Evolutionary conservation across 2,329 filamentous ascomycete genomes (phyloP).

Genomic region (Sarocladium oryzae): DNA sequence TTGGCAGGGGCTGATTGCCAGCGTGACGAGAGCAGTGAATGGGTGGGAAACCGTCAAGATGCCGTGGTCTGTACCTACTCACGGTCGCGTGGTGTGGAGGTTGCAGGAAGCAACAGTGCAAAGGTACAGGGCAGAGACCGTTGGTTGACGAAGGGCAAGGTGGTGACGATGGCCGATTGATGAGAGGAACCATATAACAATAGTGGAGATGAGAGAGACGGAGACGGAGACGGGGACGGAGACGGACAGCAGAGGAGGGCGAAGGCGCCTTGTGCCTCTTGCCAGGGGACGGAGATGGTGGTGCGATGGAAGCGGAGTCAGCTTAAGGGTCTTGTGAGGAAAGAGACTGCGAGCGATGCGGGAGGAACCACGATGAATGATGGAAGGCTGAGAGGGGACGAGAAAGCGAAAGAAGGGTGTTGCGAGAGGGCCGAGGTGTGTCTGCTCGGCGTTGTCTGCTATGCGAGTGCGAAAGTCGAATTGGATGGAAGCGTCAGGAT

Average conservation of each 20-base stretch:
- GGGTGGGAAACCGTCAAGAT: background rate
- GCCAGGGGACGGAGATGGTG: no score
- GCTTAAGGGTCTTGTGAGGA: background rate
- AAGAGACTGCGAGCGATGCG: no score
- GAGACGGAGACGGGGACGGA: background rate
- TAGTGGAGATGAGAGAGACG: background rate
- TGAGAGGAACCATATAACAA: background rate
- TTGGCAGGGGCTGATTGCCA: background rate
- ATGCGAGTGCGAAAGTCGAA: slow-evolving; percentile 6
- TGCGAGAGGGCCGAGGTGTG: no score
- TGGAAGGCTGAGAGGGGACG: background rate
- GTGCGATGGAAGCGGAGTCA: background rate
- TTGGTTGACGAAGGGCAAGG: no score
- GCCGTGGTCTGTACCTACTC: background rate
- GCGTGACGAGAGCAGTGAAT: background rate
- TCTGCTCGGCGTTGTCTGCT: no score
- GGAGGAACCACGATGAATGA: no score
- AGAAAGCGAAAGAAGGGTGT: background rate
- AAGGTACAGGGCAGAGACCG: no score
- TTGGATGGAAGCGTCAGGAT: slow-evolving; percentile 5
- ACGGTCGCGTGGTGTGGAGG: background rate
- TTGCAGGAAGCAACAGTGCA: no score
- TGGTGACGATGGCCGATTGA: no score
- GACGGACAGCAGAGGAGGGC: background rate
- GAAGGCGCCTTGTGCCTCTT: no score